Evolutionary conservation across 2,329 filamentous ascomycete genomes (phyloP).

Genomic region (Exophiala mesophila): DNA sequence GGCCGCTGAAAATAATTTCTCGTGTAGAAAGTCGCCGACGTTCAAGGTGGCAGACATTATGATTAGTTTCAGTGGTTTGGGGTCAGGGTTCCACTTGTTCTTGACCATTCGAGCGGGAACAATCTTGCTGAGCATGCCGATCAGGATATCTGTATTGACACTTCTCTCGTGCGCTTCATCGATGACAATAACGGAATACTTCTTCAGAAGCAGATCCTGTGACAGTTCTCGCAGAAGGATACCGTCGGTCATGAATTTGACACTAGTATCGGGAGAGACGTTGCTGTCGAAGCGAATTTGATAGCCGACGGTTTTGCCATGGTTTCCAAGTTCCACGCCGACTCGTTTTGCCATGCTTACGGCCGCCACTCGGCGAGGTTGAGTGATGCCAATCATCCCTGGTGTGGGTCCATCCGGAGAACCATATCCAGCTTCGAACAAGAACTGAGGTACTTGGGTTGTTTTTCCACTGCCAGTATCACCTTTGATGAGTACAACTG

Average conservation of each 20-base stretch:
- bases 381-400: conserved; percentile 91
- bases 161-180: conserved; percentile 97
- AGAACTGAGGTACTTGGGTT: conserved; percentile 92
- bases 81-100: conserved; percentile 62
- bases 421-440: conserved; percentile 91
- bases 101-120: conserved; percentile 76
- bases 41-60: conserved; percentile 97
- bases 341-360: conserved; percentile 97
- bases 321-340: conserved; percentile 72
- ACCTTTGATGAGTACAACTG: conserved; percentile 86
- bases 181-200: conserved; percentile 90
- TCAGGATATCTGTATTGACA: conserved; percentile 96
- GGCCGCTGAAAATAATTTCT: conserved; percentile 68
- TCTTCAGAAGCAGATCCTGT: conserved; percentile 78
- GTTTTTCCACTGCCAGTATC: conserved; percentile 97
- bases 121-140: conserved; percentile 92
- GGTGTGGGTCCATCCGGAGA: conserved; percentile 70
- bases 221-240: conserved; percentile 87
- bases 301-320: conserved; percentile 75
- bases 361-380: conserved; percentile 88
- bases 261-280: conserved; percentile 70
- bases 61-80: conserved; percentile 80
- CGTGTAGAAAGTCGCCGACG: conserved; percentile 85
- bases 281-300: conserved; percentile 94
- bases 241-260: conserved; percentile 99